Evolutionary conservation across 2,329 filamentous ascomycete species (phyloP), one percentile per base, ranked within the genome.

Genomic region (Hypomyces perniciosus): DNA sequence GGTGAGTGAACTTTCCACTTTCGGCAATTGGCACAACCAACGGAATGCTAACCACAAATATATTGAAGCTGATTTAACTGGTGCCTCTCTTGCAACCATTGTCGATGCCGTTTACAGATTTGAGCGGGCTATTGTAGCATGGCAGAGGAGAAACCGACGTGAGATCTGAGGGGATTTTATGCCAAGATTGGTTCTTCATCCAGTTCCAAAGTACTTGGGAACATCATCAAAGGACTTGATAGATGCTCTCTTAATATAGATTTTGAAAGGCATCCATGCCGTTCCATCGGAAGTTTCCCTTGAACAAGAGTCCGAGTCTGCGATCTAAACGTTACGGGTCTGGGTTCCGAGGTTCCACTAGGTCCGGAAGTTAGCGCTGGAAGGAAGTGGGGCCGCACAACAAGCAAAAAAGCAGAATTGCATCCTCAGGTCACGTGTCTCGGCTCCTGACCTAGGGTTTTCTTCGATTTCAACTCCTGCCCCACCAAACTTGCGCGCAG

Each of bases 401-500:
- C 30, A 28, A 29, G 33, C 13, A 44, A 4, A 12, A 39, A 38
- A 20, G 27, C 13, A 44, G 20, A 27, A 34, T 30, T 33, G 13
- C n/a, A 12, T 27, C 8, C 34, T 49, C 35, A 33, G 37, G 47
- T 59, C 63, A 68, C 65, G 65, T 68, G 67, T 62, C 47, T 39
- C 7, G 13, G 51, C 54, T 51, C 53, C 56, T 62, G 63, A 65
- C 62, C 65, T 70, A 70, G 67, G 68, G 68, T 64, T 71, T 67
- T 54, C 57, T 50, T 56, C 57, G 57, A 53, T 57, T 62, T 58
- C 57, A 60, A 62, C 58, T 58, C 61, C 54, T 58, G 66, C 70
- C 70, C 71, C 71, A 73, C 70, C 69, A 72, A 71, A 69, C 69
- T 72, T 70, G 63, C 63, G 57, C 64, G 64, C 67, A 66, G 66